Evolutionary conservation across 2,329 filamentous ascomycete genomes (phyloP).

Genomic region (Botrytis pseudocinerea): DNA sequence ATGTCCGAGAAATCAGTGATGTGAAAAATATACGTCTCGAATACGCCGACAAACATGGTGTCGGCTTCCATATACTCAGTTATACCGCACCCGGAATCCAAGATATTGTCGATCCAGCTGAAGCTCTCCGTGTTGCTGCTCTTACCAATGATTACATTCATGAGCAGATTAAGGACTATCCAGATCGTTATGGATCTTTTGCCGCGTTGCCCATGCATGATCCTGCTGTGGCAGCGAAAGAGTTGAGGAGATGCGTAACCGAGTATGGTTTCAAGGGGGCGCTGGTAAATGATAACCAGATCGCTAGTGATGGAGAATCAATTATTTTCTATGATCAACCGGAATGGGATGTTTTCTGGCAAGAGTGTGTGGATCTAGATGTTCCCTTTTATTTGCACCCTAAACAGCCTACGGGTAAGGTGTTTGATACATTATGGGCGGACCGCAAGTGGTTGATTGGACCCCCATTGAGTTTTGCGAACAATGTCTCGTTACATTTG

Average conservation of each 20-base stretch:
- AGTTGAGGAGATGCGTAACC: constrained; percentile 53
- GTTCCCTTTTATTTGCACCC: constrained; percentile 66
- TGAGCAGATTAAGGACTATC: constrained; percentile 32
- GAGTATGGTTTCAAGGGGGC: constrained; percentile 63
- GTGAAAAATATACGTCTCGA: constrained; percentile 47
- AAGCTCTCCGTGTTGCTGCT: constrained; percentile 46
- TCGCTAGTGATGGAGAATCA: constrained; percentile 59
- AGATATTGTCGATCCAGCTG: constrained; percentile 46
- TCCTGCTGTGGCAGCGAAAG: constrained; percentile 50
- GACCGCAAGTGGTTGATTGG: constrained; percentile 61
- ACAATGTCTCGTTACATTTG: constrained; percentile 59
- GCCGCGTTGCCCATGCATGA: constrained; percentile 55
- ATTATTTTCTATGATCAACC: constrained; percentile 65
- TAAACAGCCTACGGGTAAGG: constrained; percentile 55
- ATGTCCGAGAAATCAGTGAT: constrained; percentile 56
- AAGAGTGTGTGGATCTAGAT: constrained; percentile 56
- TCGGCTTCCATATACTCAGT: constrained; percentile 51
- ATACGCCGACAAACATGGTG: constrained; percentile 49
- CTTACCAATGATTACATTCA: constrained; percentile 41
- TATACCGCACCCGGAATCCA: constrained; percentile 53
- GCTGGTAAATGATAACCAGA: constrained; percentile 63
- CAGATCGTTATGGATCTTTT: constrained; percentile 50
- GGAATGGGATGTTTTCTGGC: constrained; percentile 64
- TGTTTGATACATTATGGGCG: constrained; percentile 59
- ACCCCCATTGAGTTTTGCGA: constrained; percentile 58